phyloP scores from a whole-genome alignment of 805 yeast species.

The Yarrowia osloensis region DNA sequence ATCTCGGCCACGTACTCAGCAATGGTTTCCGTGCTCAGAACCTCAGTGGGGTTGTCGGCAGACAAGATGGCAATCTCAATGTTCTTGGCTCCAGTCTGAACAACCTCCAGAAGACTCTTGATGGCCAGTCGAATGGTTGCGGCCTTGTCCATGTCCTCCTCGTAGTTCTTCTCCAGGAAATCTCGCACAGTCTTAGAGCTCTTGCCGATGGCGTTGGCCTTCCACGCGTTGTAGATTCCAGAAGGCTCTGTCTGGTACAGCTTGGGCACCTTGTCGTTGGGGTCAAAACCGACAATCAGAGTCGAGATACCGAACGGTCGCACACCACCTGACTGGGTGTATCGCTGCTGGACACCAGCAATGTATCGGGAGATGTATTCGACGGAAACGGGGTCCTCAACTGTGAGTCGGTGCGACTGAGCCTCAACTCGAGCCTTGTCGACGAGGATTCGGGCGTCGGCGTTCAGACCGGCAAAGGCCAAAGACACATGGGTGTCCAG shows the following conservation, averaged over 20 bases:
- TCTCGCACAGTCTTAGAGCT: conserved; percentile 94
- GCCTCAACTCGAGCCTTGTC: conserved; percentile 97
- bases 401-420: conserved; percentile 88
- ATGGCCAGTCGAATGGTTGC: conserved; percentile 79
- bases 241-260: conserved; percentile 96
- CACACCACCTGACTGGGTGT: conserved; percentile 98
- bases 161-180: conserved; percentile 85
- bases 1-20: conserved; percentile 74
- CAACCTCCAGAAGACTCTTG: conserved; percentile 88
- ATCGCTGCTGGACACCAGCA: conserved; percentile 97
- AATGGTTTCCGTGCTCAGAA: conserved; percentile 68
- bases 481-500: conserved; percentile 87
- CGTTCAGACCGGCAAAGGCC: conserved; percentile 96
- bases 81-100: conserved; percentile 96
- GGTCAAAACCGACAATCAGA: conserved; percentile 92
- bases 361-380: conserved; percentile 91
- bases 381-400: conserved; percentile 89
- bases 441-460: conserved; percentile 94
- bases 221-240: conserved; percentile 97
- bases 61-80: conserved; percentile 88
- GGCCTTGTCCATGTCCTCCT: conserved; percentile 59
- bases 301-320: conserved; percentile 98
- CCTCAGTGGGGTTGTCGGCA: conserved; percentile 61
- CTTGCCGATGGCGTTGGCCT: conserved; percentile 95
- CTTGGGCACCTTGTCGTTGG: conserved; percentile 74